These are phyloP conservation scores for Hypomontagnella monticulosa DNA, from an alignment of 495 filamentous ascomycete species.

Conservation along the genomic window DNA sequence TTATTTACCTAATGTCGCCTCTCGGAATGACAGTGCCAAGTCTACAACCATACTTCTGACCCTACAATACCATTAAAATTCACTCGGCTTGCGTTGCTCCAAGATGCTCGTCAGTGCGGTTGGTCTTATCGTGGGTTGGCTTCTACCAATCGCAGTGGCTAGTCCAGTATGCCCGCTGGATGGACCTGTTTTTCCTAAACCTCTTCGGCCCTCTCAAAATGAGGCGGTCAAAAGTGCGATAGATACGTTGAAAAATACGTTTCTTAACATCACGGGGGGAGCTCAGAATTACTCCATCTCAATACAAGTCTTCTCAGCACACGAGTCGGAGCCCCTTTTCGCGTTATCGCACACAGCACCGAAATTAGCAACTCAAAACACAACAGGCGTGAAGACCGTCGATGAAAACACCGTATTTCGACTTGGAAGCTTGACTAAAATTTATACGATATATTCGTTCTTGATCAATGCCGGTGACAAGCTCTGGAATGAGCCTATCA, in stretches of 20 bases:
- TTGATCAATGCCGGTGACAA: slow-evolving; percentile 53
- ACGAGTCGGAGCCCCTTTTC: slow-evolving; percentile 55
- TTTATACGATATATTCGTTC: slow-evolving; percentile 58
- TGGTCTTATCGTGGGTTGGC: slow-evolving; percentile 11
- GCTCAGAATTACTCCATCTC: slow-evolving; percentile 59
- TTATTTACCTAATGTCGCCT: slow-evolving; percentile 6
- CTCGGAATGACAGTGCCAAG: slow-evolving; percentile 1
- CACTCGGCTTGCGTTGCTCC: neutral
- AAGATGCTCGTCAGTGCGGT: slow-evolving; percentile 24
- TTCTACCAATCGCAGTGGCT: slow-evolving; percentile 28
- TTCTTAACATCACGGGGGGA: slow-evolving; percentile 37
- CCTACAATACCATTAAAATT: neutral
- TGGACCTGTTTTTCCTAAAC: slow-evolving; percentile 59
- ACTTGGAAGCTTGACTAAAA: slow-evolving; percentile 62
- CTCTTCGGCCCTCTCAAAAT: slow-evolving; percentile 46
- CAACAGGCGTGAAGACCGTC: slow-evolving; percentile 52
- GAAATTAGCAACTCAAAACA: slow-evolving; percentile 44
- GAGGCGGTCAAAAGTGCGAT: slow-evolving; percentile 47
- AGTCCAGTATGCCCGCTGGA: slow-evolving; percentile 58
- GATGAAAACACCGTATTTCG: slow-evolving; percentile 59
- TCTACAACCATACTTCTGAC: neutral
- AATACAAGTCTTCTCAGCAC: slow-evolving; percentile 59
- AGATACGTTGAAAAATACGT: slow-evolving; percentile 48
- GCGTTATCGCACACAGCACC: slow-evolving; percentile 60
- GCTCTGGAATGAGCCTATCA: slow-evolving; percentile 54